phyloP scores from a whole-genome alignment of 169 alveolate genomes.

The Plasmodium berghei region DNA sequence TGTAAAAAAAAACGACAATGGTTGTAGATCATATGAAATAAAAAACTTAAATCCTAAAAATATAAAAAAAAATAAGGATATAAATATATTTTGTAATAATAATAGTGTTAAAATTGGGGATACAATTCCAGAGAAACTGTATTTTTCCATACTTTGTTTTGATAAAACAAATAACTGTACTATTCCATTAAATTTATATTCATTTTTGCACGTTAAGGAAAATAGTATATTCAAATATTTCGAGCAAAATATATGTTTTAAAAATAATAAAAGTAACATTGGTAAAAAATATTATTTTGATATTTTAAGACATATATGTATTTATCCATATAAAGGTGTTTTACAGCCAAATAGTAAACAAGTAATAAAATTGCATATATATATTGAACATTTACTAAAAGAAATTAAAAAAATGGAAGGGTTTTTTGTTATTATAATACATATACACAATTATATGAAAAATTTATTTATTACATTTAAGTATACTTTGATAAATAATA shows the following conservation, averaged over 20 bases:
- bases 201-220: slow-evolving; percentile 38
- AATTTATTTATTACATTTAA: slow-evolving; percentile 17
- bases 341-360: slow-evolving; percentile 10
- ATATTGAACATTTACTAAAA: slow-evolving; percentile 23
- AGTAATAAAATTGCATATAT: slow-evolving; percentile 18
- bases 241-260: slow-evolving; percentile 41
- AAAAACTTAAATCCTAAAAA: not conserved
- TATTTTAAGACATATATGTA: slow-evolving; percentile 12
- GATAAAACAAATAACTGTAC: slow-evolving; percentile 14
- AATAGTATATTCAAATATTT: slow-evolving; percentile 46
- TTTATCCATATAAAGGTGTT: slow-evolving; percentile 43
- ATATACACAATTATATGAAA: slow-evolving; percentile 20
- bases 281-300: not conserved
- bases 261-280: not conserved
- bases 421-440: slow-evolving; percentile 10
- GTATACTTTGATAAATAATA: slow-evolving; percentile 1
- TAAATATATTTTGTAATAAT: not conserved
- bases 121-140: not conserved
- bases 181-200: slow-evolving; percentile 45
- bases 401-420: not conserved
- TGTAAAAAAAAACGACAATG: not conserved
- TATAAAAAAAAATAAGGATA: too few relatives aligned
- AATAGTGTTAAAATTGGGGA: not conserved
- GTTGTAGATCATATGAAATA: not conserved
- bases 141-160: slow-evolving; percentile 30